phyloP scores from a whole-genome alignment of 805 yeast species.

The Candida sithepensis region DNA sequence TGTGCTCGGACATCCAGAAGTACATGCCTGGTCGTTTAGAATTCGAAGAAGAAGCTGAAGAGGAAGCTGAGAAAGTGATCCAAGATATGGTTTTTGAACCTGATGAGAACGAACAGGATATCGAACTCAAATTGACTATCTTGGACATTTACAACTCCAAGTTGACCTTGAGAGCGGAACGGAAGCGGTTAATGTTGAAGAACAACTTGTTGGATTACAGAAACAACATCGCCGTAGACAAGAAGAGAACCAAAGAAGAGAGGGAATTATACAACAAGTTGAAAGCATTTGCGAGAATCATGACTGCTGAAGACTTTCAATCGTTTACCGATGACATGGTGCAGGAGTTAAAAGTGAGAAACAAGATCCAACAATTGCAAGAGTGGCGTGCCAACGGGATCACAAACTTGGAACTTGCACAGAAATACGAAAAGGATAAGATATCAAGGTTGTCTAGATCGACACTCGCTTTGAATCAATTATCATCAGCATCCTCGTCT shows the following conservation, averaged over 20 bases:
- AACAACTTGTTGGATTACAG: conserved; percentile 83
- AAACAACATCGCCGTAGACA: conserved; percentile 75
- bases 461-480: conserved; percentile 10
- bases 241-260: conserved; percentile 84
- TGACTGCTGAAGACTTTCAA: conserved; percentile 79
- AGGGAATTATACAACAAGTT: conserved; percentile 73
- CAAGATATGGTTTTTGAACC: conserved; percentile 96
- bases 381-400: conserved; percentile 92
- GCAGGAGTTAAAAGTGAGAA: conserved; percentile 73
- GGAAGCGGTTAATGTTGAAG: conserved; percentile 75
- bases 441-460: conserved; percentile 48
- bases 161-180: conserved; percentile 87
- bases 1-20: conserved; percentile 96
- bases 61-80: conserved; percentile 90
- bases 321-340: conserved; percentile 69
- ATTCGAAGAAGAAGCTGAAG: conserved; percentile 94
- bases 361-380: conserved; percentile 84
- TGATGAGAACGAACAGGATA: conserved; percentile 84
- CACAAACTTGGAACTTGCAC: conserved; percentile 76
- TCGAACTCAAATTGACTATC: conserved; percentile 83
- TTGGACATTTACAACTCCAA: conserved; percentile 87
- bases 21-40: conserved; percentile 98
- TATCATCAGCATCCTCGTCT: conserved; percentile 46
- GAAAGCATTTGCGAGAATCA: conserved; percentile 76
- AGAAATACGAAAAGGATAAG: conserved; percentile 85